Percentiles rank a stretch among this genome's conserved stretches.
These are phyloP conservation scores for Termitomyces sp. DNA, from an alignment of 768 basidiomycete genomes.

Conservation along the genomic window DNA sequence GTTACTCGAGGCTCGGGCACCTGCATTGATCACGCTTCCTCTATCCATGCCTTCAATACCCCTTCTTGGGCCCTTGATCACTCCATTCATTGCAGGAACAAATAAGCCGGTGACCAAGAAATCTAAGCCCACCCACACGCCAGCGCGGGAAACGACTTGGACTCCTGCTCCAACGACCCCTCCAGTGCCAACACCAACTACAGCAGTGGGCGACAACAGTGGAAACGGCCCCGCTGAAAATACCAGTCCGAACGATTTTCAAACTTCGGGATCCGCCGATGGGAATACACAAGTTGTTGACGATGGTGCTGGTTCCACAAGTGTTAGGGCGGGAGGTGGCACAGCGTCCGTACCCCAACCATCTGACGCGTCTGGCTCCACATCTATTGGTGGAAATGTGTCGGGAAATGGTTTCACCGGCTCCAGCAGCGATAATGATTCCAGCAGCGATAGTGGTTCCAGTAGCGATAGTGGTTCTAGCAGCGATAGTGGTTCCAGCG, in stretches of 20 bases:
- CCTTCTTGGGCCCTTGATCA: slow-evolving; percentile 30
- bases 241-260: neutral
- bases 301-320: slow-evolving; percentile 1
- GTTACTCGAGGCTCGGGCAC: slow-evolving; percentile 27
- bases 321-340: slow-evolving; percentile 2
- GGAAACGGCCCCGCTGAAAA: neutral
- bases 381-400: neutral
- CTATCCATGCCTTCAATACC: slow-evolving; percentile 37
- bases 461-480: neutral
- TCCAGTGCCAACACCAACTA: slow-evolving; percentile 1
- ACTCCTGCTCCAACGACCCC: slow-evolving; percentile 11
- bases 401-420: neutral
- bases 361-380: neutral
- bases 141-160: slow-evolving; percentile 8
- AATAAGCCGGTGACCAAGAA: slow-evolving; percentile 13
- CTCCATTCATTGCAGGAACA: slow-evolving; percentile 25
- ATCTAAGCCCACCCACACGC: slow-evolving; percentile 7
- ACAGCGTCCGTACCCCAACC: slow-evolving; percentile 5
- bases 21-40: slow-evolving; percentile 32
- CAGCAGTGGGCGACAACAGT: slow-evolving; percentile 6
- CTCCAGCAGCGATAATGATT: neutral
- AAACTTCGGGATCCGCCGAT: neutral
- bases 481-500: neutral
- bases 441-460: neutral
- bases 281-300: neutral